Evolutionary conservation across 139 green algal genomes (phyloP).

Genomic region (Chlorella sp.): DNA sequence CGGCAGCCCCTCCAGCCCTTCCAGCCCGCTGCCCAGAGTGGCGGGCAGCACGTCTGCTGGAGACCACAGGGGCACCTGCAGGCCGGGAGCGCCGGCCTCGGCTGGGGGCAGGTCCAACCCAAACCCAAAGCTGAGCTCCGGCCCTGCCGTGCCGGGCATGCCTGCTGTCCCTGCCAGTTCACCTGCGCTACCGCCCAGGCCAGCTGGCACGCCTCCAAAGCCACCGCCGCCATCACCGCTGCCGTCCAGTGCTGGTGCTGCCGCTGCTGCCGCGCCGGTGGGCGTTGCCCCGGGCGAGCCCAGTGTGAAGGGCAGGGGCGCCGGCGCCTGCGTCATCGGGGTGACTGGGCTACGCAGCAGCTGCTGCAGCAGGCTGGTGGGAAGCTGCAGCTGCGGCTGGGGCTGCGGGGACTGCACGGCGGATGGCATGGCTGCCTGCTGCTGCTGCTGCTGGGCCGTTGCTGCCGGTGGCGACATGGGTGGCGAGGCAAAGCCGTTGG

Average conservation of each 20-base stretch:
- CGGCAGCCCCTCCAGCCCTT: background rate
- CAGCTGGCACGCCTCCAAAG: background rate
- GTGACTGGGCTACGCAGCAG: constrained; percentile 5
- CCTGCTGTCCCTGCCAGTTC: no score
- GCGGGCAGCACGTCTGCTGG: constrained; percentile 10
- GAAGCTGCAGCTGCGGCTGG: no score
- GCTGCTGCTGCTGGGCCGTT: background rate
- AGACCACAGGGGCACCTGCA: background rate
- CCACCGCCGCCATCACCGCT: background rate
- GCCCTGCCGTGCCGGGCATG: no score
- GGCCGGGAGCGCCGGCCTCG: background rate
- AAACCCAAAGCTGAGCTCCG: background rate
- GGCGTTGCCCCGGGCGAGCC: background rate
- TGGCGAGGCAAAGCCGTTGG: no score
- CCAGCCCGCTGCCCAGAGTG: background rate
- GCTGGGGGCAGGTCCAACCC: background rate
- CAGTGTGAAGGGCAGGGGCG: background rate
- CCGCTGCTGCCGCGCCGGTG: background rate
- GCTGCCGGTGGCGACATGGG: background rate
- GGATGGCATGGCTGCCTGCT: no score
- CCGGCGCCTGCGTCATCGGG: background rate
- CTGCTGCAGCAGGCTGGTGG: background rate
- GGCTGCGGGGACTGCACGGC: no score
- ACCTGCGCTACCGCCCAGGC: background rate
- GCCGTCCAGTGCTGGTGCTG: background rate